A percentile compares a stretch with the other conserved stretches of the same genome.
Evolutionary conservation across 2,329 filamentous ascomycete species (phyloP).

Genomic region (Thelonectria olida): DNA sequence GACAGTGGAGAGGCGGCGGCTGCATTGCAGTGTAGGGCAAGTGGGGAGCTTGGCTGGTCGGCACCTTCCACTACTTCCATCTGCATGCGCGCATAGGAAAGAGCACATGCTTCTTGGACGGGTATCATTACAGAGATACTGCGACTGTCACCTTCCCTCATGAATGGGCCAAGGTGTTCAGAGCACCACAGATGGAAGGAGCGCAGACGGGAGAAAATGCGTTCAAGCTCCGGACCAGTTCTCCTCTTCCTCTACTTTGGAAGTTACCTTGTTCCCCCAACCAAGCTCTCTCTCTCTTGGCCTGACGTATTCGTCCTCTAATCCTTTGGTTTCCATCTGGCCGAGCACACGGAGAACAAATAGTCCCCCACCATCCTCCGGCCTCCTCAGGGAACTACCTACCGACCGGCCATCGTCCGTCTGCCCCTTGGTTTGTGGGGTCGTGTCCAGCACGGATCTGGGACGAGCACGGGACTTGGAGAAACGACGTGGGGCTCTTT

Average conservation of each 20-base stretch:
- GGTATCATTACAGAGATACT: no score
- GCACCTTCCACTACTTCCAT: not conserved
- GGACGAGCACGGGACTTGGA: conserved; percentile 1
- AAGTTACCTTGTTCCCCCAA: not conserved
- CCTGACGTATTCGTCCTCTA: not conserved
- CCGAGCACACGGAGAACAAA: conserved; percentile 45
- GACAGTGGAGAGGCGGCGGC: not conserved
- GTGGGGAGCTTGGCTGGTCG: conserved; percentile 3
- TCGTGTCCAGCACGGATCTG: conserved; percentile 2
- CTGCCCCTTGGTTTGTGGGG: conserved; percentile 20
- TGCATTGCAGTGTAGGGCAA: not conserved
- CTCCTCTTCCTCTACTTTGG: not conserved
- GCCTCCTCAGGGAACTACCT: conserved; percentile 14
- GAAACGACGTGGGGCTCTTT: not conserved
- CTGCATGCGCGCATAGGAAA: not conserved
- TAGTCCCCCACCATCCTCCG: not conserved
- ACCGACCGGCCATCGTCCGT: conserved; percentile 44
- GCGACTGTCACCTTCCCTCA: no score
- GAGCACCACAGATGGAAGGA: not conserved
- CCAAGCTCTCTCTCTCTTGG: not conserved
- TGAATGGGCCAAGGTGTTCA: no score
- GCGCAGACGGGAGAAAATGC: not conserved
- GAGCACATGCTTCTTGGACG: conserved; percentile 4
- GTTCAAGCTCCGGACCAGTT: not conserved
- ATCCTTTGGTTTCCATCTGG: conserved; percentile 40